A percentile compares a stretch with the other conserved stretches of the same genome.
phyloP scores from a whole-genome alignment of 129 eudicot species.

The Gnaphalium uliginosum region DNA sequence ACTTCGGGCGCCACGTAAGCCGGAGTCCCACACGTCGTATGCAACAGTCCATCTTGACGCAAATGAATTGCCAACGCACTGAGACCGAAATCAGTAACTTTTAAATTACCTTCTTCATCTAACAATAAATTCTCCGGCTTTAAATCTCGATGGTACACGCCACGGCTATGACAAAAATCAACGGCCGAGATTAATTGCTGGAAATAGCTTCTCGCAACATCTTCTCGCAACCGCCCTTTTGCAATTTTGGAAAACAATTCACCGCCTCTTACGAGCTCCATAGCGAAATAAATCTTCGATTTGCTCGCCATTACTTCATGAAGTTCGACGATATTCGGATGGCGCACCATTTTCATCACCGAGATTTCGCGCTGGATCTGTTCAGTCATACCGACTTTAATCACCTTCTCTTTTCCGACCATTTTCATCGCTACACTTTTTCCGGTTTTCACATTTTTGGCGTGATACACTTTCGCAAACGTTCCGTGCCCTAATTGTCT shows the following conservation, averaged over 20 bases:
- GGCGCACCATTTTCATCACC: conserved; percentile 79
- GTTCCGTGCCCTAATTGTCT: conserved; percentile 79
- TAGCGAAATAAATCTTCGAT: conserved; percentile 73
- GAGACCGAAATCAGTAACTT: conserved; percentile 88
- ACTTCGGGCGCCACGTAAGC: conserved; percentile 95
- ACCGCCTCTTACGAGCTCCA: conserved; percentile 92
- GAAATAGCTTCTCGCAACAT: conserved; percentile 68
- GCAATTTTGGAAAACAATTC: conserved; percentile 67
- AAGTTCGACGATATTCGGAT: conserved; percentile 79
- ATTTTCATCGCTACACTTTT: conserved; percentile 82
- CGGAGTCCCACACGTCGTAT: conserved; percentile 91
- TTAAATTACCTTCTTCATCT: conserved; percentile 71
- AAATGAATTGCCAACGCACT: conserved; percentile 68
- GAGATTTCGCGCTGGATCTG: conserved; percentile 81
- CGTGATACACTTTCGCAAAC: conserved; percentile 80
- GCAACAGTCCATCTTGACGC: conserved; percentile 71
- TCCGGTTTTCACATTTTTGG: conserved; percentile 49
- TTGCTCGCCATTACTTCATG: conserved; percentile 87
- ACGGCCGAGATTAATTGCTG: conserved; percentile 86
- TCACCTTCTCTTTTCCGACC: conserved; percentile 78
- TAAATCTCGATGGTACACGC: conserved; percentile 84
- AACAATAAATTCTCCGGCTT: conserved; percentile 80
- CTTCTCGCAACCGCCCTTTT: conserved; percentile 62
- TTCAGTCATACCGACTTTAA: conserved; percentile 74
- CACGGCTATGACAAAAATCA: conserved; percentile 93